A percentile compares a stretch with the other conserved stretches of the same genome.
Evolutionary conservation across 1,284 basidiomycete species (phyloP).

Genomic region (Ceratobasidium sp.): DNA sequence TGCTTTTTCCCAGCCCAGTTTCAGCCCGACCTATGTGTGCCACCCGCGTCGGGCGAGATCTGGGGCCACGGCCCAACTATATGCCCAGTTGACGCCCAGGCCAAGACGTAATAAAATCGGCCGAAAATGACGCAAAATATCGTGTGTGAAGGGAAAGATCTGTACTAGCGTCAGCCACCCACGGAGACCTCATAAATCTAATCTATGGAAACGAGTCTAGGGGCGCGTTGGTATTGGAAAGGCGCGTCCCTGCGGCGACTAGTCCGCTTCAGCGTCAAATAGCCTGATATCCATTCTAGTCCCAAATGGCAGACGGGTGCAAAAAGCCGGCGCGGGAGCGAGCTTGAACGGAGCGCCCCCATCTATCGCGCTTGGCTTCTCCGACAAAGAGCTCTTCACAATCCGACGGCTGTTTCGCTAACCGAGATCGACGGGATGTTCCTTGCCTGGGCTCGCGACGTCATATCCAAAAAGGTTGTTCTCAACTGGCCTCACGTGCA

Average conservation of each 20-base stretch:
- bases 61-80: not conserved
- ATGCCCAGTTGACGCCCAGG: not conserved
- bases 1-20: no score
- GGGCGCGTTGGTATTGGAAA: not conserved
- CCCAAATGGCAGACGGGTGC: not conserved
- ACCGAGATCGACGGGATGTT: constrained; percentile 8
- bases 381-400: not conserved
- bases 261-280: constrained; percentile 15
- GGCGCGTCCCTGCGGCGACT: constrained; percentile 4
- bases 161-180: not conserved
- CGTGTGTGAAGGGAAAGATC: not conserved
- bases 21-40: no score
- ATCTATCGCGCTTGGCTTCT: constrained; percentile 2
- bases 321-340: constrained; percentile 7
- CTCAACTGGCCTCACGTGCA: constrained; percentile 2
- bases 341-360: not conserved
- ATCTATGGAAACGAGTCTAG: not conserved
- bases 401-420: not conserved
- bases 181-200: constrained; percentile 6
- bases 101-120: constrained; percentile 12
- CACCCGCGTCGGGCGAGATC: not conserved
- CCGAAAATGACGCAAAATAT: constrained; percentile 28
- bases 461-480: not conserved
- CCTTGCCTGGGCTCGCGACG: not conserved
- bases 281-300: not conserved